These are phyloP conservation scores for Paramyrothecium roridum DNA, from an alignment of 2,329 filamentous ascomycete species.

Conservation along the genomic window DNA sequence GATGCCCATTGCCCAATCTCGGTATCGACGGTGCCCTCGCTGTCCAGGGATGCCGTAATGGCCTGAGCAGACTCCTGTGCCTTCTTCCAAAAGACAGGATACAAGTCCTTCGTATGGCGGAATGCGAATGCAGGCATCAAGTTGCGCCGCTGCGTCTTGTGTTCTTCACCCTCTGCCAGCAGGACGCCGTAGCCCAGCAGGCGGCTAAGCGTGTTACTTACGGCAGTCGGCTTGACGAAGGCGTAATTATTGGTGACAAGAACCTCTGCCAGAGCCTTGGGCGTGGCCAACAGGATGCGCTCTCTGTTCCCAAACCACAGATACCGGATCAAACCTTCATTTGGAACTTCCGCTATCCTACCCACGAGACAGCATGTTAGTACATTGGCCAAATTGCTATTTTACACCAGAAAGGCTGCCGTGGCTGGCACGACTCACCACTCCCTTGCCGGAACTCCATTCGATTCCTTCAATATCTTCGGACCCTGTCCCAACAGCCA, in stretches of 20 bases:
- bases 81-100: slow-evolving; percentile 81
- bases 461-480: slow-evolving; percentile 33
- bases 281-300: slow-evolving; percentile 56
- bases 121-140: slow-evolving; percentile 84
- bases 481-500: slow-evolving; percentile 47
- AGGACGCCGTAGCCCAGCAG: slow-evolving; percentile 71
- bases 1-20: slow-evolving; percentile 63
- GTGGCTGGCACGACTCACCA: slow-evolving; percentile 34
- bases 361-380: slow-evolving; percentile 29
- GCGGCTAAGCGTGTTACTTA: slow-evolving; percentile 55
- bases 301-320: slow-evolving; percentile 60
- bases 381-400: background rate
- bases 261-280: slow-evolving; percentile 68
- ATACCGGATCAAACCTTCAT: slow-evolving; percentile 69
- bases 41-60: slow-evolving; percentile 44
- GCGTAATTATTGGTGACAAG: slow-evolving; percentile 67
- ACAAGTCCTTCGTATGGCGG: slow-evolving; percentile 79
- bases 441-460: slow-evolving; percentile 41
- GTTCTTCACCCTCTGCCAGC: slow-evolving; percentile 86
- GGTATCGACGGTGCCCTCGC: slow-evolving; percentile 38
- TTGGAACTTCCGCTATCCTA: slow-evolving; percentile 59
- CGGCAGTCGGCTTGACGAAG: slow-evolving; percentile 58
- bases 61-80: slow-evolving; percentile 62
- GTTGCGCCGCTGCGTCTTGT: slow-evolving; percentile 76
- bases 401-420: background rate